Conservation (phyloP, 2,329 filamentous ascomycete genomes). For the Celoporthe dispersa region DNA sequence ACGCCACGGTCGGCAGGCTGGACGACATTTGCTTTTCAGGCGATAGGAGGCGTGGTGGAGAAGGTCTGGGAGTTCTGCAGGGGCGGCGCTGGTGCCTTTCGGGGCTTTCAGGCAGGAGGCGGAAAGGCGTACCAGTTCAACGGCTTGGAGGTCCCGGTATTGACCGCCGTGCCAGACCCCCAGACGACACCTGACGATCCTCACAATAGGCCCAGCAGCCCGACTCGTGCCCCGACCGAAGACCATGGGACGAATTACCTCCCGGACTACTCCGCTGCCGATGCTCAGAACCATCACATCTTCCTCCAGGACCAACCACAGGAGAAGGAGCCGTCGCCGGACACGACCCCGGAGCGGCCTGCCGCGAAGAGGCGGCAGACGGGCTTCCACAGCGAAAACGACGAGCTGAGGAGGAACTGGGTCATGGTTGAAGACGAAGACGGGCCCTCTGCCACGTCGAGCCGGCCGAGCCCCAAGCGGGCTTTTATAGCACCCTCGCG, state of each 20-base stretch:
- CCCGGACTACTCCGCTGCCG: slow-evolving; percentile 18
- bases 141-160: slow-evolving; percentile 27
- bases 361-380: slow-evolving; percentile 59
- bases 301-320: slow-evolving; percentile 11
- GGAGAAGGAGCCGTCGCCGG: slow-evolving; percentile 37
- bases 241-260: slow-evolving; percentile 7
- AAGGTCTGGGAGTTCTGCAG: slow-evolving; percentile 88
- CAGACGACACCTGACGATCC: neutral
- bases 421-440: slow-evolving; percentile 61
- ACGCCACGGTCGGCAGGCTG: slow-evolving; percentile 47
- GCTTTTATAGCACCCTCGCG: slow-evolving; percentile 18
- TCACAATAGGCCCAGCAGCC: slow-evolving; percentile 15
- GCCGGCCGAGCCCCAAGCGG: slow-evolving; percentile 29
- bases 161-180: neutral
- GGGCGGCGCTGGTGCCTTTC: slow-evolving; percentile 70
- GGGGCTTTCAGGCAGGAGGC: slow-evolving; percentile 85
- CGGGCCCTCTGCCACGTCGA: slow-evolving; percentile 30
- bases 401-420: slow-evolving; percentile 71
- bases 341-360: slow-evolving; percentile 49
- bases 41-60: slow-evolving; percentile 70
- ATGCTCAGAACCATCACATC: slow-evolving; percentile 1
- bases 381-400: slow-evolving; percentile 45
- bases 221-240: slow-evolving; percentile 13
- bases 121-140: slow-evolving; percentile 71
- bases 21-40: slow-evolving; percentile 62